These are phyloP conservation scores for Camellia sinensis DNA, from an alignment of 148 eudicot genomes.

Conservation along the genomic window DNA sequence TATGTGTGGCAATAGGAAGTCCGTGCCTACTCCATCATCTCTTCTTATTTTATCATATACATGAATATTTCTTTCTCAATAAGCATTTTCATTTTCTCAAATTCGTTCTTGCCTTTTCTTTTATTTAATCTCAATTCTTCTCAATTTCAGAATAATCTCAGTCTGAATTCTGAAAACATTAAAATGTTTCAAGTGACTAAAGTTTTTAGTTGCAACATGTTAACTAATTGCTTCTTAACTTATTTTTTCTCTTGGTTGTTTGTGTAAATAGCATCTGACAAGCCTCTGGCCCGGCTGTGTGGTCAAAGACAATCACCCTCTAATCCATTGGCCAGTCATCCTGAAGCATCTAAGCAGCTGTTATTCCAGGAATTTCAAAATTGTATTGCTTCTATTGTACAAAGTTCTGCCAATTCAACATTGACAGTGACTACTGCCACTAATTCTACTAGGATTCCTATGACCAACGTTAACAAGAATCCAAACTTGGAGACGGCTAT, in stretches of 20 bases:
- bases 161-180: background rate
- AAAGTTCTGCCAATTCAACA: conserved; percentile 50
- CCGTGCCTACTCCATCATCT: background rate
- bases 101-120: background rate
- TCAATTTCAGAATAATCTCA: too few relatives aligned
- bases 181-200: background rate
- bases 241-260: background rate
- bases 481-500: conserved; percentile 5
- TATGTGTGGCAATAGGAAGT: background rate
- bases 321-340: conserved; percentile 43
- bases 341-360: too few relatives aligned
- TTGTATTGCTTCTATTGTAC: conserved; percentile 45
- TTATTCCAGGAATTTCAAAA: conserved; percentile 13
- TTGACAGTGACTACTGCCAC: conserved; percentile 44
- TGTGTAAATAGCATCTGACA: conserved; percentile 35
- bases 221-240: background rate
- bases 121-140: too few relatives aligned
- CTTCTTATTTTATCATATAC: background rate
- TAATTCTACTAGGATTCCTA: conserved; percentile 45
- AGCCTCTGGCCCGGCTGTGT: conserved; percentile 49
- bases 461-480: conserved; percentile 53
- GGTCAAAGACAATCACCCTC: conserved; percentile 59
- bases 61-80: background rate
- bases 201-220: background rate
- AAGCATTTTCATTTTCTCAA: background rate